Conservation (phyloP, 192 early-diverging fungal species). For the Linnemannia elongata region DNA sequence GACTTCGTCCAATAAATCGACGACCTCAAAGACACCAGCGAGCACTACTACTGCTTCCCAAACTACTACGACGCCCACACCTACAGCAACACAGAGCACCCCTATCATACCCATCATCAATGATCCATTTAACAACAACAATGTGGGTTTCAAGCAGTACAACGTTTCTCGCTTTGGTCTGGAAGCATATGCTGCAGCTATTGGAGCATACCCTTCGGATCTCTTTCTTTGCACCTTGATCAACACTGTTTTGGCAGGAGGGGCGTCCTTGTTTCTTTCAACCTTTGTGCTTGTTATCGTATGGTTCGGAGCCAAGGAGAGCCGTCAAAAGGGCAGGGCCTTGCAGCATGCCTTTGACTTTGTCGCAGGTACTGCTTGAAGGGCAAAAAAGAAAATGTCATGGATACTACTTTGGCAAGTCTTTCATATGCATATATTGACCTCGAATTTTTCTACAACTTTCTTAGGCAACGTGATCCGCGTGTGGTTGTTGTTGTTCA, state of each 20-base stretch:
- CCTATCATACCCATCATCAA: constrained; percentile 28
- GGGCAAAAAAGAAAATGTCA: not conserved
- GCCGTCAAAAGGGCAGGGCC: constrained; percentile 44
- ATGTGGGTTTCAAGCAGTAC: constrained; percentile 4
- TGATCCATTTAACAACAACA: constrained; percentile 27
- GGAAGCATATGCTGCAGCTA: constrained; percentile 49
- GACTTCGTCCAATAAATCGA: not conserved
- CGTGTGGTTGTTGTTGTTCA: constrained; percentile 53
- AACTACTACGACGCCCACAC: not conserved
- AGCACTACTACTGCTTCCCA: not conserved
- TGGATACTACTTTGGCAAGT: not conserved
- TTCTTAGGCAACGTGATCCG: constrained; percentile 59
- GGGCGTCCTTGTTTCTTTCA: constrained; percentile 35
- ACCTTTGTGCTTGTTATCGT: constrained; percentile 19
- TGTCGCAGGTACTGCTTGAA: constrained; percentile 19
- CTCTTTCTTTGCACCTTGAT: constrained; percentile 37
- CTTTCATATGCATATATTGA: not conserved
- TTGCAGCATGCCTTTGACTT: constrained; percentile 51
- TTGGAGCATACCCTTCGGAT: constrained; percentile 39
- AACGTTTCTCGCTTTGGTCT: constrained; percentile 43
- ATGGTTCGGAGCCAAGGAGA: constrained; percentile 28
- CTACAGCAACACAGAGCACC: not conserved
- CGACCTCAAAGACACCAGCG: not conserved
- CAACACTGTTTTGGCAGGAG: constrained; percentile 37
- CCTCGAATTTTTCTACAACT: not conserved